phyloP scores from a whole-genome alignment of 2,329 filamentous ascomycete species.

The Ceratocystis harringtonii region DNA sequence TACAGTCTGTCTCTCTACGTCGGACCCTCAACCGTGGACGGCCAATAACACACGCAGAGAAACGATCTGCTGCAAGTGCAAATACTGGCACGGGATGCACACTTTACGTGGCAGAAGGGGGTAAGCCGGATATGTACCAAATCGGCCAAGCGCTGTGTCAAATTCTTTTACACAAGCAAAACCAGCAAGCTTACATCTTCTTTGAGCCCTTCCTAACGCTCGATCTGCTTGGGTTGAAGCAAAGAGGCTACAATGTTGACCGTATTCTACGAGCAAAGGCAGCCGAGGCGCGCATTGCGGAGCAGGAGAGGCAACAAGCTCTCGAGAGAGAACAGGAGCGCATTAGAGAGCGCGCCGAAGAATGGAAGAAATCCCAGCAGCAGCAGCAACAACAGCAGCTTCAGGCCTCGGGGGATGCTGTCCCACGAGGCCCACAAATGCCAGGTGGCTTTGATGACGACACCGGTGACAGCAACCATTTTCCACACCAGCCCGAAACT shows the following conservation, averaged over 20 bases:
- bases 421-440: slow-evolving; percentile 24
- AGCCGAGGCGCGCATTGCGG: slow-evolving; percentile 73
- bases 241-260: slow-evolving; percentile 91
- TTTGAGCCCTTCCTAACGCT: slow-evolving; percentile 83
- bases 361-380: slow-evolving; percentile 30
- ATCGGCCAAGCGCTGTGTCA: slow-evolving; percentile 77
- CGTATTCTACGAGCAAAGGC: slow-evolving; percentile 80
- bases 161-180: slow-evolving; percentile 64
- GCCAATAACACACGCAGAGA: slow-evolving; percentile 54
- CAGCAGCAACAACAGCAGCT: slow-evolving; percentile 2
- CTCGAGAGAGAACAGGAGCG: slow-evolving; percentile 56
- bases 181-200: slow-evolving; percentile 76
- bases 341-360: slow-evolving; percentile 41
- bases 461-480: background rate
- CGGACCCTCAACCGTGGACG: slow-evolving; percentile 55
- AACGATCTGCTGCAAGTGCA: slow-evolving; percentile 55
- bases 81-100: slow-evolving; percentile 41
- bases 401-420: background rate
- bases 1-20: slow-evolving; percentile 62
- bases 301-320: slow-evolving; percentile 62
- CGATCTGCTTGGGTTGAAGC: slow-evolving; percentile 64
- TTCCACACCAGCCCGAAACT: background rate
- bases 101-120: slow-evolving; percentile 58
- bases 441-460: slow-evolving; percentile 16
- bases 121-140: slow-evolving; percentile 72